Base-by-base conservation (phyloP, 2,329 filamentous ascomycete genomes). In the Ceratocystis cacaofunesta region DNA sequence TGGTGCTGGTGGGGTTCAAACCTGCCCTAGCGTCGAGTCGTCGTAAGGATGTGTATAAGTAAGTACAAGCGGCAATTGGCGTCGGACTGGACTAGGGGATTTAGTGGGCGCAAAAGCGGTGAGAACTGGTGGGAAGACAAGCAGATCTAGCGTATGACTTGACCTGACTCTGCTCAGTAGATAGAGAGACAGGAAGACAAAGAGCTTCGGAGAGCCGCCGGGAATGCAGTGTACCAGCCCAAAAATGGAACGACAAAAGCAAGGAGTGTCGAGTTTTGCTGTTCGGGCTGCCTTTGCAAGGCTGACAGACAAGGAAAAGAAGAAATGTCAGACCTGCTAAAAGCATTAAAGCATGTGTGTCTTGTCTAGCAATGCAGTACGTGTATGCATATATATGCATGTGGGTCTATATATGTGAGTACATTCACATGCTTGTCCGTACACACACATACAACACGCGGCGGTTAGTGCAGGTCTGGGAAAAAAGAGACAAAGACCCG, bases 281-380 rank as follows among this genome's bases (percentile, higher is more conserved):
- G 28, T 28, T n/a, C 6, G 17, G 36, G 10, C 3, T 41, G 36
- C 36, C 36, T 41, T 58, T 7, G 28, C 7, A 58, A 17, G 48
- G 55, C 32, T 36, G 55, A 36, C 25, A 58, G 30, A 58, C 55
- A 58, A 58, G 55, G 55, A 58, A 58, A 58, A 58, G 28, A 58
- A 30, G 55, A 30, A 58, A 58, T 19, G 12, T 52, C 15, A 25
- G 48, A 25, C 15, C 7, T 8, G 19, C 48, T 19, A 50, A 25
- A 22, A 19, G n/a, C 22, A 22, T 50, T 19, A 19, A 19, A n/a
- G 19, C 19, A 10, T 48, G 46, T 48, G 19, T 48, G 46, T 48
- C 17, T 48, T 48, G 36, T 15, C 36, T 41, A 15, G 36, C 36
- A 41, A 41, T 41, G 36, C 10, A n/a, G 46, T 50, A 50, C 22